These are phyloP conservation scores for Vigna reflexopilosa DNA, from an alignment of 306 rosid genomes.

Conservation along the genomic window DNA sequence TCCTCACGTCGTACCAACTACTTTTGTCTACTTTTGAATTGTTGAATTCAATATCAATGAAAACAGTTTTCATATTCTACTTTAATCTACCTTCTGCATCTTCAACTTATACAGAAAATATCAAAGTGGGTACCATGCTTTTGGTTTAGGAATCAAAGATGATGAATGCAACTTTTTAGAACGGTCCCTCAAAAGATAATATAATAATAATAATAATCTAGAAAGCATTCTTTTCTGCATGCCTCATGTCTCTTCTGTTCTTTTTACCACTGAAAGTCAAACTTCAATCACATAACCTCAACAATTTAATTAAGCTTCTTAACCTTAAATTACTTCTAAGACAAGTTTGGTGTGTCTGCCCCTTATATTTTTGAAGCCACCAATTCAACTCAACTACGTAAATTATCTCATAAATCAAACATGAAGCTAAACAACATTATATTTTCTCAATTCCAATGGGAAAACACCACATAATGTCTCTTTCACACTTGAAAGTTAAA, in stretches of 20 bases:
- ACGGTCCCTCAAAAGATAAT: constrained; percentile 17
- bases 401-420: constrained; percentile 4
- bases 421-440: neutral
- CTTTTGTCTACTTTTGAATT: constrained; percentile 8
- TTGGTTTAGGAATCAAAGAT: constrained; percentile 3
- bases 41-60: neutral
- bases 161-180: constrained; percentile 1
- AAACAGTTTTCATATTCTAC: neutral
- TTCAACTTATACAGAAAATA: neutral
- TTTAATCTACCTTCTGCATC: constrained; percentile 13
- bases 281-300: neutral
- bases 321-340: constrained; percentile 13
- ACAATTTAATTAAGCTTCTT: neutral
- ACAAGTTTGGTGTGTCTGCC: neutral
- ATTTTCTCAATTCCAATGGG: constrained; percentile 4
- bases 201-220: neutral
- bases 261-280: constrained; percentile 38
- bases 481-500: neutral
- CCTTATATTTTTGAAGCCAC: neutral
- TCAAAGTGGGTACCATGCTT: constrained; percentile 25
- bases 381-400: constrained; percentile 27
- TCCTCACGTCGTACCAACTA: constrained; percentile 3
- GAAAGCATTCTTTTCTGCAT: constrained; percentile 19
- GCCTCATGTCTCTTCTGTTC: constrained; percentile 23
- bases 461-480: neutral